Conservation (phyloP, 805 yeast species). For the Brettanomyces custersianus region DNA sequence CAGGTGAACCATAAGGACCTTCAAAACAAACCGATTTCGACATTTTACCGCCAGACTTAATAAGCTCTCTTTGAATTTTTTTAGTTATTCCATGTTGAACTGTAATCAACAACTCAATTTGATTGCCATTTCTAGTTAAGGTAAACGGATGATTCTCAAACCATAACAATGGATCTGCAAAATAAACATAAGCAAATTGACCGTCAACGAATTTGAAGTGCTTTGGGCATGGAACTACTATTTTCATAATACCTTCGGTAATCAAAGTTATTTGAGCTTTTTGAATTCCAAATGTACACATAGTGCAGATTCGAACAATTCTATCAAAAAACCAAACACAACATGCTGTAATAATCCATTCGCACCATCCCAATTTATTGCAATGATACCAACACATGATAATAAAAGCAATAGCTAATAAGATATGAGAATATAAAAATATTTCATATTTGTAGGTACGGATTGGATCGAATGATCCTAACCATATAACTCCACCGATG, state of each 20-base stretch:
- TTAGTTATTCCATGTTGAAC: slow-evolving; percentile 47
- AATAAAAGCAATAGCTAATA: slow-evolving; percentile 44
- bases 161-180: slow-evolving; percentile 38
- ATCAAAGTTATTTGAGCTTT: slow-evolving; percentile 14
- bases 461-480: slow-evolving; percentile 42
- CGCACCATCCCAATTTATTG: slow-evolving; percentile 25
- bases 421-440: slow-evolving; percentile 50
- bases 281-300: slow-evolving; percentile 16
- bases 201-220: slow-evolving; percentile 47
- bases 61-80: slow-evolving; percentile 26
- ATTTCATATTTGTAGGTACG: slow-evolving; percentile 51
- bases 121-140: slow-evolving; percentile 30
- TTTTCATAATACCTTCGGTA: slow-evolving; percentile 29
- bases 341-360: slow-evolving; percentile 27
- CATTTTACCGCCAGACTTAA: slow-evolving; percentile 17
- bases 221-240: slow-evolving; percentile 41
- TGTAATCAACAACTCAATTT: slow-evolving; percentile 32
- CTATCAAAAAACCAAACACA: slow-evolving; percentile 49
- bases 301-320: slow-evolving; percentile 30
- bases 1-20: slow-evolving; percentile 60
- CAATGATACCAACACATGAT: slow-evolving; percentile 54
- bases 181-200: slow-evolving; percentile 46
- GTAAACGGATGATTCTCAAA: slow-evolving; percentile 77
- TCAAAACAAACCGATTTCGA: slow-evolving; percentile 36
- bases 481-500: slow-evolving; percentile 32